Evolutionary conservation across 352 stramenopile species (phyloP).

Genomic region (Phytophthora pluvialis): DNA sequence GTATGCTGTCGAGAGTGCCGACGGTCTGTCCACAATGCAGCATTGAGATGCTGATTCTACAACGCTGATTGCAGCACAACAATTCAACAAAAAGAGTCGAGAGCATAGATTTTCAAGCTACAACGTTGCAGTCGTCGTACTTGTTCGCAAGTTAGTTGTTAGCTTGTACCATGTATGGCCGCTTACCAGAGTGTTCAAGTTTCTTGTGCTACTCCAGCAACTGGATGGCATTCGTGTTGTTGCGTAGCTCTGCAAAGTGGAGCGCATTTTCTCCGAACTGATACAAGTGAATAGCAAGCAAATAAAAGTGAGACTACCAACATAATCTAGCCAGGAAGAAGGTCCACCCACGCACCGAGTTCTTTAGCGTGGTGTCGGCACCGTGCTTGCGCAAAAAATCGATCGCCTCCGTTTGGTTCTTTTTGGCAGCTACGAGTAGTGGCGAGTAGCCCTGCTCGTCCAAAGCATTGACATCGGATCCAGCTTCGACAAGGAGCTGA

Average conservation of each 20-base stretch:
- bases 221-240: conserved; percentile 56
- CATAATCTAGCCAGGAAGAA: neutral
- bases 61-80: neutral
- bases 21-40: too few relatives aligned
- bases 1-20: too few relatives aligned
- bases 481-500: conserved; percentile 60
- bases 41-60: neutral
- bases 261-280: conserved; percentile 72
- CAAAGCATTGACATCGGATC: conserved; percentile 63
- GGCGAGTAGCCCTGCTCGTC: conserved; percentile 71
- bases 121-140: neutral
- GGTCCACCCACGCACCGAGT: conserved; percentile 36
- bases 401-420: conserved; percentile 71
- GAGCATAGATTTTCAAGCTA: neutral
- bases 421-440: conserved; percentile 77
- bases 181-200: neutral
- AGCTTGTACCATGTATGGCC: neutral
- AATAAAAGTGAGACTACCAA: conserved; percentile 1
- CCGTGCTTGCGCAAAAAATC: conserved; percentile 57
- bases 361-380: conserved; percentile 57
- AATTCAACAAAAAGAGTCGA: neutral
- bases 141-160: neutral
- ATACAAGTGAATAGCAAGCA: neutral
- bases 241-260: conserved; percentile 66
- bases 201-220: conserved; percentile 37